A percentile compares a stretch with the other conserved stretches of the same genome.
Evolutionary conservation across 2,329 filamentous ascomycete genomes (phyloP).

Genomic region (Fusarium drepaniforme): DNA sequence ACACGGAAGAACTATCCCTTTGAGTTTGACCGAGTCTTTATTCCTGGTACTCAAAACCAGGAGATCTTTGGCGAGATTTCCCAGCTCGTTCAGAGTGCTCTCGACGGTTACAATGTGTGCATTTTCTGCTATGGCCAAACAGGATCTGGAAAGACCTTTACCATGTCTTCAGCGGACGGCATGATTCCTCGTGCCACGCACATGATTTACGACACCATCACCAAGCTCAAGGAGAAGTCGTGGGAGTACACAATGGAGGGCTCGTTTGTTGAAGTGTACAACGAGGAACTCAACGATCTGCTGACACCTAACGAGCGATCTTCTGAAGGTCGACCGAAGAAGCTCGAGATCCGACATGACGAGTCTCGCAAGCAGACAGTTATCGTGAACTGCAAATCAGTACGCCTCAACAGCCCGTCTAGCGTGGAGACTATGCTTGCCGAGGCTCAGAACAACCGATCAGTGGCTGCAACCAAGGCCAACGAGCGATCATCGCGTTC

Average conservation of each 20-base stretch:
- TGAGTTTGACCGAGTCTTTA: conserved; percentile 93
- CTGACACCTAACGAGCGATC: conserved; percentile 71
- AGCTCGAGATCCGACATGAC: conserved; percentile 91
- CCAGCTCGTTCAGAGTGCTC: conserved; percentile 93
- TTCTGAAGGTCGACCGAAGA: conserved; percentile 79
- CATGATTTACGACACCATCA: conserved; percentile 93
- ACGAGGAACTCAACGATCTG: conserved; percentile 94
- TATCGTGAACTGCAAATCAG: conserved; percentile 83
- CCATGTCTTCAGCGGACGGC: conserved; percentile 91
- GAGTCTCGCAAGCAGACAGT: conserved; percentile 83
- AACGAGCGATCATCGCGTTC: conserved; percentile 95
- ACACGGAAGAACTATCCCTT: conserved; percentile 86
- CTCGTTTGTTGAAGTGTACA: conserved; percentile 97
- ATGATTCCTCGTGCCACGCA: conserved; percentile 96
- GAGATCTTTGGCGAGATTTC: conserved; percentile 97
- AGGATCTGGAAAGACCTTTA: conserved; percentile 95
- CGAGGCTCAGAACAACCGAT: conserved; percentile 86
- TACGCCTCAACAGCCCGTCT: conserved; percentile 81
- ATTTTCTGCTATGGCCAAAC: conserved; percentile 99
- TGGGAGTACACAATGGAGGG: conserved; percentile 97
- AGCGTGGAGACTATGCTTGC: conserved; percentile 85
- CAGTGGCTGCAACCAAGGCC: conserved; percentile 95
- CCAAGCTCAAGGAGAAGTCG: conserved; percentile 86
- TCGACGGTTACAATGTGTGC: conserved; percentile 98
- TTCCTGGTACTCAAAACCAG: conserved; percentile 79